Conservation (phyloP, 495 filamentous ascomycete species). For the Podospora comata region DNA sequence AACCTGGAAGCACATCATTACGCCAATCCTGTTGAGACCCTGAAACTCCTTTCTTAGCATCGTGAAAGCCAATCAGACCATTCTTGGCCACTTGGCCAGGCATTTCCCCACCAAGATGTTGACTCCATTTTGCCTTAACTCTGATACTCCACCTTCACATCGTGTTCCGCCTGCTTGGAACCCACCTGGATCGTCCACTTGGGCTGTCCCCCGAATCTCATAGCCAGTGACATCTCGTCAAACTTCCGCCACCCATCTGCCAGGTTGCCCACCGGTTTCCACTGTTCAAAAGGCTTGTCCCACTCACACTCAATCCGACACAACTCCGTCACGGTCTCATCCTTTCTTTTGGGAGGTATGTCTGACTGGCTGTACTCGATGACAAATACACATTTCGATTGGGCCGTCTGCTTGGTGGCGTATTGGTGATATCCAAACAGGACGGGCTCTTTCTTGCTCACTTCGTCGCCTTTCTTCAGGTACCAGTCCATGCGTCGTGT, state of each 20-base stretch:
- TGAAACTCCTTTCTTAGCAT: background rate
- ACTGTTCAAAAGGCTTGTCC: slow-evolving; percentile 16
- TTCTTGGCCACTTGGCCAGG: background rate
- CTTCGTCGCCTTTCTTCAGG: slow-evolving; percentile 10
- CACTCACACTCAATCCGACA: slow-evolving; percentile 16
- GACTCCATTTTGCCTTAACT: background rate
- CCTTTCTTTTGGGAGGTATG: slow-evolving; percentile 1
- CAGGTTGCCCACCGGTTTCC: slow-evolving; percentile 28
- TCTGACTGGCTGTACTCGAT: slow-evolving; percentile 8
- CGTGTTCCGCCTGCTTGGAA: background rate
- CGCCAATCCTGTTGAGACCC: too few relatives aligned
- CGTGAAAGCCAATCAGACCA: background rate
- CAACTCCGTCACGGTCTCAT: slow-evolving; percentile 4
- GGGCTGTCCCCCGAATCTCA: slow-evolving; percentile 5
- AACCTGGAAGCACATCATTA: too few relatives aligned
- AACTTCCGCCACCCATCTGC: slow-evolving; percentile 34
- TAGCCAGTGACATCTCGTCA: slow-evolving; percentile 1
- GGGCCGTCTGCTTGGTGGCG: background rate
- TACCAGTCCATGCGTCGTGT: slow-evolving; percentile 15
- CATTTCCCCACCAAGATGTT: background rate
- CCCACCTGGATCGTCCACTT: slow-evolving; percentile 1
- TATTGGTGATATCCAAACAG: background rate
- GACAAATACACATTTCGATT: background rate
- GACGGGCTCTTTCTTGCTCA: slow-evolving; percentile 9
- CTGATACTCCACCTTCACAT: slow-evolving; percentile 8